A percentile compares a stretch with the other conserved stretches of the same genome.
phyloP scores from a whole-genome alignment of 257 asterid genomes.

The Salvia rosmarinus region DNA sequence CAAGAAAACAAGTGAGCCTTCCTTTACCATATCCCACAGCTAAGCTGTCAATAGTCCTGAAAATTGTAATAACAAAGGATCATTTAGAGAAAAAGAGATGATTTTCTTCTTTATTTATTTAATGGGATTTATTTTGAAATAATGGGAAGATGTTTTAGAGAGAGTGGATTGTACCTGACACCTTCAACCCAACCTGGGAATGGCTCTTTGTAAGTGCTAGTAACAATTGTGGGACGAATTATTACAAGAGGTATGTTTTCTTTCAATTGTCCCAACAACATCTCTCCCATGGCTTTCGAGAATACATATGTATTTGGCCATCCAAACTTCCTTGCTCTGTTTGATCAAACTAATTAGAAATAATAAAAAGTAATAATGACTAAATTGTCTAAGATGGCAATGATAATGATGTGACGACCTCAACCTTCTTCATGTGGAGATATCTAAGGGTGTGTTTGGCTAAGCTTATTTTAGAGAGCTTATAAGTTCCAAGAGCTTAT shows the following conservation, averaged over 20 bases:
- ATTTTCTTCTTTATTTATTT: too few species aligned
- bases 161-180: conserved; percentile 44
- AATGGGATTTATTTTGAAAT: too few species aligned
- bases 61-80: background rate
- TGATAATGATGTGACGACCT: too few species aligned
- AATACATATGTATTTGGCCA: conserved; percentile 91
- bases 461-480: too few species aligned
- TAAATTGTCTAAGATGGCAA: too few species aligned
- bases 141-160: too few species aligned
- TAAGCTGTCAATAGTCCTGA: conserved; percentile 84
- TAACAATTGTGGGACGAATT: conserved; percentile 70
- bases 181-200: conserved; percentile 97
- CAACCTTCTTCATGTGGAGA: too few species aligned
- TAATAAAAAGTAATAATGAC: too few species aligned
- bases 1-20: conserved; percentile 61
- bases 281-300: conserved; percentile 89
- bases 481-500: too few species aligned
- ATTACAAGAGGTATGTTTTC: conserved; percentile 56
- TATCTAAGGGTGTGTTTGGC: too few species aligned
- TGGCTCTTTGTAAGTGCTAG: conserved; percentile 78
- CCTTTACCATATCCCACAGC: conserved; percentile 84
- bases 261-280: conserved; percentile 53
- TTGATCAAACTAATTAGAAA: background rate
- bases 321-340: conserved; percentile 72
- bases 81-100: conserved; percentile 52